Percentiles rank a stretch among this genome's conserved stretches.
phyloP scores from a whole-genome alignment of 1,284 basidiomycete species.

The Mycosarcoma mackinlayi region DNA sequence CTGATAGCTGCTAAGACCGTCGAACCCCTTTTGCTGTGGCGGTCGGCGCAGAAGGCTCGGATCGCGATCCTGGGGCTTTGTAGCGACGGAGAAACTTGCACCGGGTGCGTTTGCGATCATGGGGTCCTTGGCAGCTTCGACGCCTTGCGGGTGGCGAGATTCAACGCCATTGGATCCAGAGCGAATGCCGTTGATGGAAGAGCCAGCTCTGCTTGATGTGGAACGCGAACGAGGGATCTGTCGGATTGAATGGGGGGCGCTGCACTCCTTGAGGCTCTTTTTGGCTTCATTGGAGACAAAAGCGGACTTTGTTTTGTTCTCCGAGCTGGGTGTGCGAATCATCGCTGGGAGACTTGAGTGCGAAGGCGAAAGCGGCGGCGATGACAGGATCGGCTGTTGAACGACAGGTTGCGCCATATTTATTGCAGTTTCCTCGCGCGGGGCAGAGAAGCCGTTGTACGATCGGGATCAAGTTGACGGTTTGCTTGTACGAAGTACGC shows the following conservation, averaged over 20 bases:
- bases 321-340: slow-evolving; percentile 13
- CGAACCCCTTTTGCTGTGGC: slow-evolving; percentile 24
- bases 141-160: slow-evolving; percentile 14
- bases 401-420: slow-evolving; percentile 41
- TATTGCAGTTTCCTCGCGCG: not conserved
- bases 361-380: slow-evolving; percentile 39
- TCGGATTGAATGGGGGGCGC: slow-evolving; percentile 5
- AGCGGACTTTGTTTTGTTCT: slow-evolving; percentile 1
- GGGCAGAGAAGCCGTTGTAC: not conserved
- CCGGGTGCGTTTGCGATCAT: slow-evolving; percentile 34
- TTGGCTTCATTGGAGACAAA: slow-evolving; percentile 8
- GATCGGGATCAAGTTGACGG: not conserved
- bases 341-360: slow-evolving; percentile 7
- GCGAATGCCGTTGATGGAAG: not conserved
- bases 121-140: slow-evolving; percentile 35
- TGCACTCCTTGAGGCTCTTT: slow-evolving; percentile 14
- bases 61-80: slow-evolving; percentile 47
- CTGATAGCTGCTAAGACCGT: slow-evolving; percentile 31
- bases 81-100: slow-evolving; percentile 44
- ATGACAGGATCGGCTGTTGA: slow-evolving; percentile 28
- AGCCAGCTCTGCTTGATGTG: slow-evolving; percentile 8
- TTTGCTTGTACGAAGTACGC: not conserved
- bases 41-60: slow-evolving; percentile 39
- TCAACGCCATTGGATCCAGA: not conserved
- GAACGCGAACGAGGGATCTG: slow-evolving; percentile 6